Evolutionary conservation across 495 filamentous ascomycete species (phyloP).

Genomic region (Penicillium steckii): DNA sequence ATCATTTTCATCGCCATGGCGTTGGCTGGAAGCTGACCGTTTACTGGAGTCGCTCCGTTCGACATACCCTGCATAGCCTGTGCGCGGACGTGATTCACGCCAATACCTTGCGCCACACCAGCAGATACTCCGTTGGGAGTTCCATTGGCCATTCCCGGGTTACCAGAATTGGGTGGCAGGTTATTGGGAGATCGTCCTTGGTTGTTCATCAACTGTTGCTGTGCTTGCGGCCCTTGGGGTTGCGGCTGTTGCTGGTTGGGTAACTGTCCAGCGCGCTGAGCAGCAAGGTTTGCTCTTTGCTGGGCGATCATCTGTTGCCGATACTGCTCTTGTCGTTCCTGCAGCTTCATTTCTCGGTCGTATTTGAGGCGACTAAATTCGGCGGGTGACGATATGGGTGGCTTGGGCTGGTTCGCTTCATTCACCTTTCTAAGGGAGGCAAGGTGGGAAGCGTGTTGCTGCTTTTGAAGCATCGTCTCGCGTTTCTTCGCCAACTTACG

Average conservation of each 20-base stretch:
- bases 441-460: constrained; percentile 70
- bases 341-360: constrained; percentile 76
- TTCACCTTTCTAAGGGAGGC: constrained; percentile 71
- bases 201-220: constrained; percentile 42
- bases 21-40: constrained; percentile 51
- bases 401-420: constrained; percentile 62
- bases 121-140: constrained; percentile 38
- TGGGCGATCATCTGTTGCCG: constrained; percentile 61
- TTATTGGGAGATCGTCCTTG: constrained; percentile 37
- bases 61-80: constrained; percentile 42
- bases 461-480: constrained; percentile 80
- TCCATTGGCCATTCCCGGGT: constrained; percentile 27
- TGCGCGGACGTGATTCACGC: constrained; percentile 37
- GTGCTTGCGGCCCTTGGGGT: constrained; percentile 3
- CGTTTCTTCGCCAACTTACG: constrained; percentile 92
- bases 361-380: constrained; percentile 86
- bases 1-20: constrained; percentile 65
- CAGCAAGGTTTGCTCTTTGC: constrained; percentile 52
- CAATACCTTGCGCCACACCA: constrained; percentile 36
- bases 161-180: constrained; percentile 39
- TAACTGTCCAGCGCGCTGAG: constrained; percentile 45
- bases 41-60: constrained; percentile 31
- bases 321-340: constrained; percentile 69
- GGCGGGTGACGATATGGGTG: constrained; percentile 67
- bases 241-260: constrained; percentile 27